Conservation (phyloP, 495 filamentous ascomycete genomes). For the Barbatosphaeria neglecta region DNA sequence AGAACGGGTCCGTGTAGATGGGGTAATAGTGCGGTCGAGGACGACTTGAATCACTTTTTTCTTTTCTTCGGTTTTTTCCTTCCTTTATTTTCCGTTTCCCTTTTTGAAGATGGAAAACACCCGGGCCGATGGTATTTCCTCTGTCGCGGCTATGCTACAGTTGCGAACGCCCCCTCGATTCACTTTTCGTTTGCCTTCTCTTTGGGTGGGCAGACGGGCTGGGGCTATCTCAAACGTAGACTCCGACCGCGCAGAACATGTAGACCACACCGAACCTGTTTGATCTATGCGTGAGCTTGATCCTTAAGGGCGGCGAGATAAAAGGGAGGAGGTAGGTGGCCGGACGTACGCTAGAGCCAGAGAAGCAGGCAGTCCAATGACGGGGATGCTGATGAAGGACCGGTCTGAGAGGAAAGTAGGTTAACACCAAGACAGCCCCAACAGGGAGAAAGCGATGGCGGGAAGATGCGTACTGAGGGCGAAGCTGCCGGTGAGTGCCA, state of each 20-base stretch:
- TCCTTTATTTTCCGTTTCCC: no score
- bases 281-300: slow-evolving; percentile 9
- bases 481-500: slow-evolving; percentile 57
- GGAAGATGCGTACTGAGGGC: slow-evolving; percentile 58
- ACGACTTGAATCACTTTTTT: no score
- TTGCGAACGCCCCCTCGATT: slow-evolving; percentile 9
- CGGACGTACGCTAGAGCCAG: slow-evolving; percentile 72
- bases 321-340: background rate
- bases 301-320: background rate
- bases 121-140: background rate
- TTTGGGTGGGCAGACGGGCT: background rate
- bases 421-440: slow-evolving; percentile 1
- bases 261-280: slow-evolving; percentile 88
- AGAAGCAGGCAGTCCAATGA: slow-evolving; percentile 81
- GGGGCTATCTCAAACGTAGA: slow-evolving; percentile 79
- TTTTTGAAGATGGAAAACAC: background rate
- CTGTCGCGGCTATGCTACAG: slow-evolving; percentile 30
- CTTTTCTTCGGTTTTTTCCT: no score
- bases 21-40: no score
- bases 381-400: slow-evolving; percentile 60
- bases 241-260: slow-evolving; percentile 96
- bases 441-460: background rate
- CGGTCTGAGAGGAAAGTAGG: slow-evolving; percentile 50
- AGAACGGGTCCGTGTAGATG: background rate
- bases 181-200: slow-evolving; percentile 12